Evolutionary conservation across 2,329 filamentous ascomycete genomes (phyloP), one percentile per base, ranked within the genome.

Genomic region (Laburnicola sp.): DNA sequence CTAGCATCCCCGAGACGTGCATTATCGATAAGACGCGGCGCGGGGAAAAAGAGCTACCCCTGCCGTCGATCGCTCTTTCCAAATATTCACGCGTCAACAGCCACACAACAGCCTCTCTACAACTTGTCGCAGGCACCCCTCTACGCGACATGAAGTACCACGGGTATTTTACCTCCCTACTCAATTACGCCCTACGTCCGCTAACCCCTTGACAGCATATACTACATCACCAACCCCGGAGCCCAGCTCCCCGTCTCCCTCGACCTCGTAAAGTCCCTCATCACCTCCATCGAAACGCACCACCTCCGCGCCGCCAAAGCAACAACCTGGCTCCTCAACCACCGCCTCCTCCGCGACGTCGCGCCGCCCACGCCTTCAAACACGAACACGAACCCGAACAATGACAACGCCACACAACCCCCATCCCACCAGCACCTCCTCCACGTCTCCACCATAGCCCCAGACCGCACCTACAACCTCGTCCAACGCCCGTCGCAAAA

Each of bases 261-360:
- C 48, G 48, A 42, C 42, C 57, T 54, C 32, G 54, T 64, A 25
- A 59, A 39, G 37, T 52, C 58, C 23, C 56, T 72, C 10, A 58
- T 65, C 10, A 58, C 63, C 38, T 48, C 51, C 48, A 62, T 72
- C 45, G 68, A 72, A 50, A 49, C 57, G 30, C 62, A 52, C 56
- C 66, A 63, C 44, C 40, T 57, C 49, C 37, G 59, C 53, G 25
- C 57, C 61, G 16, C 55, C 58, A 23, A 45, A 40, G 31, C 51
- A 55, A 31, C 16, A 53, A 2, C 54, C 49, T 74, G 69, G 69
- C 48, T 58, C 3, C 64, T 74, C 32, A 59, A 54, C 30, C 68
- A 72, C 50, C 68, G 68, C 16, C 54, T 67, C 9, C 68, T 72
- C 45, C 71, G 69, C 50, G 64, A 70, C 45, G 61, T 57, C 1